Evolutionary conservation across 148 eudicot genomes (phyloP), one percentile per base, ranked within the genome.

Genomic region (Simmondsia chinensis): DNA sequence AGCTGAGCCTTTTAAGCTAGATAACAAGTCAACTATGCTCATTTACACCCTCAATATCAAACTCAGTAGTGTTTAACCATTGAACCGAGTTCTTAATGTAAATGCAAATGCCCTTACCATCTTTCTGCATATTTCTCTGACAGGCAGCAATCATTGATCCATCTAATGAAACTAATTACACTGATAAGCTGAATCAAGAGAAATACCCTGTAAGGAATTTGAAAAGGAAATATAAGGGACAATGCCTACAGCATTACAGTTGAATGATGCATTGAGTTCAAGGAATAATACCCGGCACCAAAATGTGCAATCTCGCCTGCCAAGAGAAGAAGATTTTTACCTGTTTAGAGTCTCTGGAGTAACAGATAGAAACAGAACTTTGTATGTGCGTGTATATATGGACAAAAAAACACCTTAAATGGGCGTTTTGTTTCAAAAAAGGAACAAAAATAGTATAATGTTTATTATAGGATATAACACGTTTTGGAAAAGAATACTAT

Each of bases 301-400:
- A 86, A 78, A 62, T 86, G 95, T n/a, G 95, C 95, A 19, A 82
- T 24, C 26, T 73, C 61, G 44, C 91, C 95, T 86, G 91, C 54
- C 19, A 69, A 55, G 46, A 14, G 9, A 40, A 50, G 4, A 43
- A 30, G 20, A 11, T 11, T 58, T 22, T 29, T 31, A 29, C 23
- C 28, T 12, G 19, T 9, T 36, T 12, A 16, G 17, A 3, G 8
- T 11, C 20, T 19, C 19, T 23, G 30, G 15, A 47, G 22, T 23
- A 11, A n/a, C 9, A 13, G 6, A 6, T 22, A n/a, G n/a, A n/a
- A n/a, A n/a, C n/a, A n/a, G n/a, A n/a, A n/a, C n/a, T n/a, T n/a
- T n/a, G n/a, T n/a, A n/a, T n/a, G n/a, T n/a, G n/a, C n/a, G n/a
- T n/a, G n/a, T n/a, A n/a, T n/a, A n/a, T n/a, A n/a, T n/a, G n/a